Conservation (phyloP, 257 asterid genomes). For the Gardenia jasminoides region DNA sequence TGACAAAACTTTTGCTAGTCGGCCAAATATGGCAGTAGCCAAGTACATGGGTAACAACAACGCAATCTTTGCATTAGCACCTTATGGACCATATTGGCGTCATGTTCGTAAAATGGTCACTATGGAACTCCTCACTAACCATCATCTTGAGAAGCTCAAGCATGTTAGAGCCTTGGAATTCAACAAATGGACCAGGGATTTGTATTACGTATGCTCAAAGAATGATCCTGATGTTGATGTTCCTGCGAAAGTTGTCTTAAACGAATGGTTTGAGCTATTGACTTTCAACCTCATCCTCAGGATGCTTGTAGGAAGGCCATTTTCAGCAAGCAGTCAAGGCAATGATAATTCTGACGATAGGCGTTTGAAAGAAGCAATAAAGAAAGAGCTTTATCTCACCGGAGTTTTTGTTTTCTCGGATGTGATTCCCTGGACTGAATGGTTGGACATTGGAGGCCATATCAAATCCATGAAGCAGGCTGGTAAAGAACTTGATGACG, state of each 20-base stretch:
- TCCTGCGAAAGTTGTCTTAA: constrained; percentile 21
- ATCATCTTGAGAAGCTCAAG: constrained; percentile 40
- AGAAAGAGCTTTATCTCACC: constrained; percentile 35
- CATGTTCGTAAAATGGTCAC: constrained; percentile 47
- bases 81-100: constrained; percentile 66
- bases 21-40: constrained; percentile 39
- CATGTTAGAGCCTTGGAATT: constrained; percentile 42
- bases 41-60: constrained; percentile 38
- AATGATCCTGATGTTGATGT: not conserved
- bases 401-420: constrained; percentile 60
- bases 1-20: constrained; percentile 41
- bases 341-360: constrained; percentile 9
- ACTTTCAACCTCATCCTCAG: constrained; percentile 39
- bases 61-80: constrained; percentile 39
- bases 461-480: constrained; percentile 44
- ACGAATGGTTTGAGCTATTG: constrained; percentile 37
- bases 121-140: constrained; percentile 39
- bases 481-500: constrained; percentile 34
- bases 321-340: constrained; percentile 4
- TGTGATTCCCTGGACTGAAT: constrained; percentile 48
- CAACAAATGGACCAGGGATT: constrained; percentile 23
- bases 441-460: constrained; percentile 64
- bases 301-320: constrained; percentile 45
- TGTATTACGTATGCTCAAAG: constrained; percentile 11
- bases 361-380: constrained; percentile 38